Conservation (phyloP, 2,329 filamentous ascomycete species). For the Talaromyces islandicus region DNA sequence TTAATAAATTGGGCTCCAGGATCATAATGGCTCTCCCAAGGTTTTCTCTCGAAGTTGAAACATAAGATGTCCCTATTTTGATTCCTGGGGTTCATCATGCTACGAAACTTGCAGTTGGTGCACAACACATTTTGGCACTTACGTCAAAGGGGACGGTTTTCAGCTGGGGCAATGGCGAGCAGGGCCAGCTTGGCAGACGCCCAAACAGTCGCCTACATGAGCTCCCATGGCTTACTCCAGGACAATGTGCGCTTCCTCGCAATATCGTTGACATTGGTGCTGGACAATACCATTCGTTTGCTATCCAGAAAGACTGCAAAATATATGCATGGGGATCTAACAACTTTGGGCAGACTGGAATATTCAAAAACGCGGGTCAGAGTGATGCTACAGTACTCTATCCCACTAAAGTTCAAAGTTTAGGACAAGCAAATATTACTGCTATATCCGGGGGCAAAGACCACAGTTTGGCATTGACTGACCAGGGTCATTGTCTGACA, state of each 20-base stretch:
- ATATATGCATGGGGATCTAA: conserved; percentile 71
- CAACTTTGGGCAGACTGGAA: conserved; percentile 70
- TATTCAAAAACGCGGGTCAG: conserved; percentile 53
- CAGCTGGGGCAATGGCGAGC: neutral
- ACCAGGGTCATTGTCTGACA: conserved; percentile 13
- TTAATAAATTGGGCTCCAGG: neutral
- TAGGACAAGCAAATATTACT: conserved; percentile 40
- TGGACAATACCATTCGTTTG: conserved; percentile 41
- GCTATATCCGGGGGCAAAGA: conserved; percentile 52
- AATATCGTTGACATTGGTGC: conserved; percentile 39
- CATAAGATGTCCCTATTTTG: neutral
- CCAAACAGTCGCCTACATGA: neutral
- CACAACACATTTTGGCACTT: neutral
- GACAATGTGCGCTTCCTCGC: neutral
- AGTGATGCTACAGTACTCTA: conserved; percentile 56
- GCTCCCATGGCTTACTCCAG: neutral
- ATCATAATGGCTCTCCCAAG: neutral
- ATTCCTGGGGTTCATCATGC: neutral
- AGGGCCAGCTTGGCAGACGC: neutral
- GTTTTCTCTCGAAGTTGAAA: neutral
- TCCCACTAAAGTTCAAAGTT: conserved; percentile 54
- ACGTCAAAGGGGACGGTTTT: neutral
- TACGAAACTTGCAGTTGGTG: neutral
- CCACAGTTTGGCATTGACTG: conserved; percentile 16
- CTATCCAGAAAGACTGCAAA: conserved; percentile 34